A percentile compares a stretch with the other conserved stretches of the same genome.
phyloP scores from a whole-genome alignment of 2,329 filamentous ascomycete genomes.

The Fusarium longipes region DNA sequence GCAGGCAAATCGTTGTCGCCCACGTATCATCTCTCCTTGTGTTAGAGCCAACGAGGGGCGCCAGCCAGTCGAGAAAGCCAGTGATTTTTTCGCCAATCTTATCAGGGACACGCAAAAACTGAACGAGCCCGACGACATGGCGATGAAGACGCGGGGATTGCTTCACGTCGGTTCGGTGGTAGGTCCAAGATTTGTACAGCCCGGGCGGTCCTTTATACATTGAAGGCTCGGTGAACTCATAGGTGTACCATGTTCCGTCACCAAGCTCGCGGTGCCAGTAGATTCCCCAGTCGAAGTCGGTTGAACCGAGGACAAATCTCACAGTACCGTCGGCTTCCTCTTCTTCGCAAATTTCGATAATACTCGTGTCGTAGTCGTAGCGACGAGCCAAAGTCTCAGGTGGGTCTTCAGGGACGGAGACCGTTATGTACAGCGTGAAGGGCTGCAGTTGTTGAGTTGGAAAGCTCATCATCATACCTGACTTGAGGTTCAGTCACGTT shows the following conservation, averaged over 20 bases:
- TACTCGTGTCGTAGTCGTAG: constrained; percentile 29
- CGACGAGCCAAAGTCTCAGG: constrained; percentile 1
- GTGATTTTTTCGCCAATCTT: constrained; percentile 38
- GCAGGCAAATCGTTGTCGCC: constrained; percentile 47
- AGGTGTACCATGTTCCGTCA: constrained; percentile 47
- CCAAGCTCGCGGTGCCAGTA: constrained; percentile 49
- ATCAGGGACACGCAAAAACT: constrained; percentile 42
- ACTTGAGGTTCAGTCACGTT: background rate
- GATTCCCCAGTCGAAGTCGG: constrained; percentile 53
- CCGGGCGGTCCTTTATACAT: constrained; percentile 19
- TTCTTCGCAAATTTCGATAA: constrained; percentile 10
- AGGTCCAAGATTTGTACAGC: constrained; percentile 28
- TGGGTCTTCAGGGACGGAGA: constrained; percentile 35
- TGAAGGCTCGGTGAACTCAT: constrained; percentile 6
- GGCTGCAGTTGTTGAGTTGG: constrained; percentile 36
- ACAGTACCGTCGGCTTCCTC: constrained; percentile 35
- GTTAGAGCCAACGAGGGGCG: constrained; percentile 38
- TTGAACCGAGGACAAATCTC: constrained; percentile 34
- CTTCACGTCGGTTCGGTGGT: constrained; percentile 34
- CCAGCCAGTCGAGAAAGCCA: constrained; percentile 51
- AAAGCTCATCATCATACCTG: constrained; percentile 29
- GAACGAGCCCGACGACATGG: constrained; percentile 49
- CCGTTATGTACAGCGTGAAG: constrained; percentile 44
- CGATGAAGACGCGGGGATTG: constrained; percentile 46
- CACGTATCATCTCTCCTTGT: constrained; percentile 47